Evolutionary conservation across 331 rosid species (phyloP), one percentile per base, ranked within the genome.

Genomic region (Erythrophleum ivorense): DNA sequence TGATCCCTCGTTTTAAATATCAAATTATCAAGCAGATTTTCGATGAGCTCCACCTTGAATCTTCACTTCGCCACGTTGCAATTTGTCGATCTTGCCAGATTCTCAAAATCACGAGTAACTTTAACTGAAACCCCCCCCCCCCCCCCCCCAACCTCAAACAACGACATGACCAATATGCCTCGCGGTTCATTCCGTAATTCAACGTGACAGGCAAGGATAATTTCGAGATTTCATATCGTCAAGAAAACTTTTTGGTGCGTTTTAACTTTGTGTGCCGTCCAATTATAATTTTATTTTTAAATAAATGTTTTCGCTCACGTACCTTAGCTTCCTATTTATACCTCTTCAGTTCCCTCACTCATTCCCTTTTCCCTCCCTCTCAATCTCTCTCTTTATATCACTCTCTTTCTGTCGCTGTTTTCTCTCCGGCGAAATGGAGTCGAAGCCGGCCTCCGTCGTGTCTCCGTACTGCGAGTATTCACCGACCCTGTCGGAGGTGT

Each of bases 261-360:
- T 85, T 85, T 83, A 81, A 81, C 87, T 21, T 87, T 70, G 86
- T 80, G 82, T 89, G 94, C 90, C 85, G 90, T 77, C 91, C 92
- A 89, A 2, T 68, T 6, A 54, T 8, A 48, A 73, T 60, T 6
- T 62, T 50, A 9, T 16, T 21, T 18, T 0, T 0, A 21, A 77
- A 80, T 24, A 10, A 2, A 1, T 21, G 59, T 14, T 63, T 78
- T 62, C n/a, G n/a, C 77, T 53, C 69, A 70, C 88, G 77, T 45
- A 7, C 41, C 8, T 9, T 2, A 43, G 9, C 79, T 48, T 55
- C 41, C 86, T 88, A 89, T 89, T 77, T 85, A 89, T 87, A 79
- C 85, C 84, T 64, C 4, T 45, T 8, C 55, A 46, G 46, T 74
- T 73, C 66, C 82, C 62, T 81, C 70, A 0, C 69, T 73, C 73